These are phyloP conservation scores for Hypoxylon sp. DNA, from an alignment of 2,329 filamentous ascomycete species.

Conservation along the genomic window DNA sequence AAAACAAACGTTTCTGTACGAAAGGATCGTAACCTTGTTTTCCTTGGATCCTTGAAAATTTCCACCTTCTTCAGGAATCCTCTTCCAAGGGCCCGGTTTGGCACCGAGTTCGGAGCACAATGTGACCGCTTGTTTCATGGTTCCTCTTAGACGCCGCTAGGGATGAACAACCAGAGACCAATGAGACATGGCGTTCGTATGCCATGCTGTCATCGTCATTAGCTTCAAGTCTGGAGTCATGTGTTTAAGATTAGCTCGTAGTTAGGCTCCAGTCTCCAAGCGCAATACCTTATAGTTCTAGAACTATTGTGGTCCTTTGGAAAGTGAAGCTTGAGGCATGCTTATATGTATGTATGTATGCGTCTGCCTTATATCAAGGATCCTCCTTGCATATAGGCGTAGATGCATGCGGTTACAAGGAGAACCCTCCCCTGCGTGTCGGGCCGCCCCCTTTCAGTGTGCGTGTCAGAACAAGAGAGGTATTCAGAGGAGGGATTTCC, in stretches of 20 bases:
- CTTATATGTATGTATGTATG: conserved; percentile 7
- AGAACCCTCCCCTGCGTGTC: conserved; percentile 31
- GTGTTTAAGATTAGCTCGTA: neutral
- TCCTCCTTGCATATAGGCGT: conserved; percentile 25
- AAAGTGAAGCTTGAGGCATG: neutral
- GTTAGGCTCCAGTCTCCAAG: conserved; percentile 4
- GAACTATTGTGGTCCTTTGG: conserved; percentile 5
- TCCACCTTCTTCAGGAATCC: neutral
- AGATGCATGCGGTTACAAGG: conserved; percentile 29
- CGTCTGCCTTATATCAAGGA: conserved; percentile 21
- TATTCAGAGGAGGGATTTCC: conserved; percentile 25
- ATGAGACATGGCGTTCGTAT: conserved; percentile 23
- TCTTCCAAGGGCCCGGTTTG: neutral
- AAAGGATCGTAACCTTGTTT: conserved; percentile 8
- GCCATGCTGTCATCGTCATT: conserved; percentile 9
- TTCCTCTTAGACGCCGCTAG: neutral
- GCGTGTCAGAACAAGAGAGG: conserved; percentile 9
- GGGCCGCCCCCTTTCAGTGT: conserved; percentile 29
- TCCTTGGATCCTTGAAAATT: neutral
- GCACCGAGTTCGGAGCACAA: conserved; percentile 9
- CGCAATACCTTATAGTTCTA: neutral
- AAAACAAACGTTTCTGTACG: neutral
- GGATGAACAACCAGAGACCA: conserved; percentile 1
- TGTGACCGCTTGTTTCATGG: conserved; percentile 17
- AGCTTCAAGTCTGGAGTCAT: conserved; percentile 13